Base-by-base conservation (phyloP, 345 rosid genomes). In the Populus alba region DNA sequence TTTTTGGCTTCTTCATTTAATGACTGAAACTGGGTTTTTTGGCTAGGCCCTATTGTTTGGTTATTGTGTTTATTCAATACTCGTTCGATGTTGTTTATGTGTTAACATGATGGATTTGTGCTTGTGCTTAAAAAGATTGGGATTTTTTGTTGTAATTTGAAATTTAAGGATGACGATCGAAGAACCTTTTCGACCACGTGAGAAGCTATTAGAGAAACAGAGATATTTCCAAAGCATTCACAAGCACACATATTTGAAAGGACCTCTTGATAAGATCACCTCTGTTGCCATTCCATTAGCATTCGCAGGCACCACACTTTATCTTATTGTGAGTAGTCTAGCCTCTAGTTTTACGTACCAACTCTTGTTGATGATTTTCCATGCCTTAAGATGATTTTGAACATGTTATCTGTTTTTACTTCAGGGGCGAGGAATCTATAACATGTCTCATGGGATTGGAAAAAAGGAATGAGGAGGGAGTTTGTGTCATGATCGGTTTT, bases 361-460 rank as follows among this genome's bases (percentile, higher is more conserved):
- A 23, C 37, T n/a, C 66, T 3, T 23, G 20, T 49, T 8, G 38
- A 22, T 68, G 22, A 8, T 37, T 20, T 43, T 69, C 49, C 1
- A 13, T 25, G 33, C n/a, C 8, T 18, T 41, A 2, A 33, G 17
- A 25, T 37, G 20, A 33, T 23, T 61, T 15, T 51, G 20, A 27
- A 8, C 55, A 23, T 41, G 25, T 29, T 41, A 9, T 53, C 0
- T 35, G 10, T 68, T 75, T 29, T 57, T 23, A 35, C 62, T 78
- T 49, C 92, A 94, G 98, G 98, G 90, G 59, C 92, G 90, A 59
- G 97, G 97, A 38, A 81, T 95, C 86, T 95, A 91, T 81, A 91
- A 91, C 81, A 86, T 95, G 98, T 82, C 97, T 2, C 88, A 89
- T 68, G 98, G 97, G 47, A 91, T 87, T 55, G 94, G 94, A 72